These are phyloP conservation scores for Geotrichum cucujoidarum DNA, from an alignment of 1,139 yeast species.

Conservation along the genomic window DNA sequence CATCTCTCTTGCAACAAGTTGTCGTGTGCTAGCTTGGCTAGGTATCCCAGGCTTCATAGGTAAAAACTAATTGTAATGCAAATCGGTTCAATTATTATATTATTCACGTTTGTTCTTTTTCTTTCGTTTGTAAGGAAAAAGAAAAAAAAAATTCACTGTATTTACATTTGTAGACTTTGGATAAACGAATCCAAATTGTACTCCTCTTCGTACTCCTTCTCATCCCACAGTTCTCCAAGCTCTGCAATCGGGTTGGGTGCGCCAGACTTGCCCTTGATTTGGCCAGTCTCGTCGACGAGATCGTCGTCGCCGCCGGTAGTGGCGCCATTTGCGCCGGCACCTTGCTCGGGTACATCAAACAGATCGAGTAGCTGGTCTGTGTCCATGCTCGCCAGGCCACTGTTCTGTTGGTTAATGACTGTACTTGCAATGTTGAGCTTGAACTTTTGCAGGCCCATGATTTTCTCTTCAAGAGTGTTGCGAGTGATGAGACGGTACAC, in stretches of 20 bases:
- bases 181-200: constrained; percentile 90
- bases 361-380: constrained; percentile 89
- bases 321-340: constrained; percentile 42
- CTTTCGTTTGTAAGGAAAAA: too few species aligned
- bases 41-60: too few species aligned
- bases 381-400: constrained; percentile 93
- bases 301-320: constrained; percentile 39
- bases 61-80: too few species aligned
- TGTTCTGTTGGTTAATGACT: constrained; percentile 91
- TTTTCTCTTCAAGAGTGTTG: constrained; percentile 91
- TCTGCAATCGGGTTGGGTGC: constrained; percentile 65
- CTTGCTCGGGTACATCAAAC: constrained; percentile 64
- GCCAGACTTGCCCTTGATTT: constrained; percentile 54
- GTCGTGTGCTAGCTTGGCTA: too few species aligned
- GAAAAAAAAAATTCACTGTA: too few species aligned
- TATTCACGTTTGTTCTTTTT: too few species aligned
- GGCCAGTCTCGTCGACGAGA: constrained; percentile 50
- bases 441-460: constrained; percentile 97
- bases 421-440: constrained; percentile 96
- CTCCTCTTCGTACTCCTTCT: constrained; percentile 91
- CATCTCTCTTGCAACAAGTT: too few species aligned
- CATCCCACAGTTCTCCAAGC: constrained; percentile 95
- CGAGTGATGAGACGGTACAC: constrained; percentile 90
- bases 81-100: too few species aligned
- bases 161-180: constrained; percentile 52